Conservation (phyloP, 768 basidiomycete species). For the Rhodocollybia butyracea region DNA sequence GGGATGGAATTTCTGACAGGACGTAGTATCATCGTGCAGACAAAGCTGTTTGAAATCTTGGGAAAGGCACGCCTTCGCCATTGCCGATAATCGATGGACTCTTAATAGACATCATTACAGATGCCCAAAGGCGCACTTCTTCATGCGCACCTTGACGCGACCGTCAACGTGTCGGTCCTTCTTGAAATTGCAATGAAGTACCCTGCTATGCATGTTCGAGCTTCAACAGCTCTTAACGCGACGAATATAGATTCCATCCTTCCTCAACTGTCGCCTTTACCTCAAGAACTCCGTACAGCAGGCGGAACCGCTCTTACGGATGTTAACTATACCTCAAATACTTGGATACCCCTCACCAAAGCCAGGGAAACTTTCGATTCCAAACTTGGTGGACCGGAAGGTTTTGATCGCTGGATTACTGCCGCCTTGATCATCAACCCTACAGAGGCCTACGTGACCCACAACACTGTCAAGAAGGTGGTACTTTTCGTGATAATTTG, state of each 20-base stretch:
- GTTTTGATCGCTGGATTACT: conserved; percentile 67
- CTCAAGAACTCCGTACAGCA: conserved; percentile 20
- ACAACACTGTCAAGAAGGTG: conserved; percentile 69
- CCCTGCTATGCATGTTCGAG: conserved; percentile 58
- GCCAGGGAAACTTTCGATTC: conserved; percentile 53
- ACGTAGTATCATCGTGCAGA: conserved; percentile 54
- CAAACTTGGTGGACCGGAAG: conserved; percentile 55
- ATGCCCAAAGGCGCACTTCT: conserved; percentile 82
- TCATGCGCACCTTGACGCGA: conserved; percentile 75
- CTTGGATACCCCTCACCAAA: conserved; percentile 53
- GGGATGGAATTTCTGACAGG: conserved; percentile 32
- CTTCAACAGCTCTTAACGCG: conserved; percentile 34
- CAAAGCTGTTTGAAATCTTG: conserved; percentile 58
- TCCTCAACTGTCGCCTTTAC: conserved; percentile 54
- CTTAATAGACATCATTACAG: conserved; percentile 26
- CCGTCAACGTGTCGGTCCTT: conserved; percentile 52
- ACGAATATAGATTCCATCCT: conserved; percentile 37
- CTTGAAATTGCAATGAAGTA: conserved; percentile 54
- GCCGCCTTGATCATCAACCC: conserved; percentile 51
- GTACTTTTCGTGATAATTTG: neutral
- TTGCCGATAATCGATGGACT: neutral
- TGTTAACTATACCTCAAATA: conserved; percentile 34
- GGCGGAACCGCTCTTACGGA: conserved; percentile 19
- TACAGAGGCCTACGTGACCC: conserved; percentile 66
- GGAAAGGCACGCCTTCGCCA: conserved; percentile 41